Conservation (phyloP, 1,284 basidiomycete genomes). For the Uromyces viciae-fabae region DNA sequence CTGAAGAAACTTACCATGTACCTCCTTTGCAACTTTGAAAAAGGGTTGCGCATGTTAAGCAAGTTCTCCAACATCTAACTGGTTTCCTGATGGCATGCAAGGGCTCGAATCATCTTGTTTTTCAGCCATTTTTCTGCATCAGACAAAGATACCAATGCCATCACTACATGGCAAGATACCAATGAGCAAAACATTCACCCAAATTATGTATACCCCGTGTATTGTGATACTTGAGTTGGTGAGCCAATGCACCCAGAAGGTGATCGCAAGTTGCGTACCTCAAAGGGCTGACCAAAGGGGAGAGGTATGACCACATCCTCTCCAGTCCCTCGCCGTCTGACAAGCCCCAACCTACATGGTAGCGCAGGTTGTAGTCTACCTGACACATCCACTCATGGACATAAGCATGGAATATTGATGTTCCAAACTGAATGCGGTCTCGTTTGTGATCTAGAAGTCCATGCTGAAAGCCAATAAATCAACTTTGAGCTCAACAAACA, state of each 20-base stretch:
- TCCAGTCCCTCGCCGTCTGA: background rate
- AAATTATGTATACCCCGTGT: background rate
- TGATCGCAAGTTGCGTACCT: background rate
- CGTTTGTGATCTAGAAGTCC: background rate
- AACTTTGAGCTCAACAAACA: background rate
- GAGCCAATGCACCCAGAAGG: background rate
- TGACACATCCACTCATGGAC: slow-evolving; percentile 7
- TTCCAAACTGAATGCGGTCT: background rate
- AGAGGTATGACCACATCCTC: slow-evolving; percentile 4
- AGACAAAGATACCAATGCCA: background rate
- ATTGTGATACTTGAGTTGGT: background rate
- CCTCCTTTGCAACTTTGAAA: background rate
- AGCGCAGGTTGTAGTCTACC: background rate
- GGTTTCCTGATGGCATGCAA: background rate
- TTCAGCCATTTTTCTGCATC: background rate
- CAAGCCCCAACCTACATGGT: slow-evolving; percentile 7
- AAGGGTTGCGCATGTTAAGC: background rate
- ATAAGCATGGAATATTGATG: slow-evolving; percentile 16
- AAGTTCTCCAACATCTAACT: background rate
- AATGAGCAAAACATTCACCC: background rate
- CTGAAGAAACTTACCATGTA: background rate
- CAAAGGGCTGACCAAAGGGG: background rate
- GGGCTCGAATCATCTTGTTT: background rate
- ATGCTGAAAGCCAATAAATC: background rate
- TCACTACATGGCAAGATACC: background rate